A percentile compares a stretch with the other conserved stretches of the same genome.
Evolutionary conservation across 805 yeast species (phyloP).

Genomic region (Metschnikowia koreensis): DNA sequence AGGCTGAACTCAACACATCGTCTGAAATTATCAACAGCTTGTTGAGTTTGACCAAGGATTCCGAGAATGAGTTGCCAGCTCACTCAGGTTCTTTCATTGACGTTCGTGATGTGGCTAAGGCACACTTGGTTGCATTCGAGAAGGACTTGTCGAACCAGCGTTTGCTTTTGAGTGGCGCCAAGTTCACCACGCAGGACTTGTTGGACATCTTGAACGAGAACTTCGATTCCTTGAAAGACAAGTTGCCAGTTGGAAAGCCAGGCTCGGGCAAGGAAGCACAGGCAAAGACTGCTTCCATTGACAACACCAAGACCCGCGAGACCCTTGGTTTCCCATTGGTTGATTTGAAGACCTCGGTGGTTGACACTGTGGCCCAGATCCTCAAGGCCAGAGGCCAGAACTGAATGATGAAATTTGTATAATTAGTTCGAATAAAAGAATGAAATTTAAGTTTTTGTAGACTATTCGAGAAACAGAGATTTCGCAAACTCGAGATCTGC

Average conservation of each 20-base stretch:
- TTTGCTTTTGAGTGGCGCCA: slow-evolving; percentile 25
- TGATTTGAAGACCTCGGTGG: slow-evolving; percentile 37
- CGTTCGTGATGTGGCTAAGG: slow-evolving; percentile 24
- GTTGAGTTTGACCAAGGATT: slow-evolving; percentile 25
- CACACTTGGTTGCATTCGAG: slow-evolving; percentile 19
- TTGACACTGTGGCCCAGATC: slow-evolving; percentile 44
- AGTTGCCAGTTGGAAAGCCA: slow-evolving; percentile 45
- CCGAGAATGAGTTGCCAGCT: slow-evolving; percentile 19
- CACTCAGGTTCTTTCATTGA: slow-evolving; percentile 21
- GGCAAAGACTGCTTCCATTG: slow-evolving; percentile 23
- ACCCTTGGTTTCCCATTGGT: slow-evolving; percentile 41
- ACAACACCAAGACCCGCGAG: slow-evolving; percentile 34
- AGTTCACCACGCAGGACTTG: slow-evolving; percentile 29
- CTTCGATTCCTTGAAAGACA: slow-evolving; percentile 35
- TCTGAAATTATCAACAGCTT: slow-evolving; percentile 41
- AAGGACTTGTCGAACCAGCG: slow-evolving; percentile 25
- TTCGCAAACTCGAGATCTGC: no score
- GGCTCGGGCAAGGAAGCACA: slow-evolving; percentile 27
- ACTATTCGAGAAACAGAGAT: no score
- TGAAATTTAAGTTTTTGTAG: not conserved
- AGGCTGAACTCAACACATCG: slow-evolving; percentile 33
- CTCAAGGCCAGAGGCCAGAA: slow-evolving; percentile 10
- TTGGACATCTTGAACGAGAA: slow-evolving; percentile 39
- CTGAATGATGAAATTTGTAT: not conserved
- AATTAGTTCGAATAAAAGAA: not conserved